Base-by-base conservation (phyloP, 2,329 filamentous ascomycete species). In the Diaporthe vaccinii region DNA sequence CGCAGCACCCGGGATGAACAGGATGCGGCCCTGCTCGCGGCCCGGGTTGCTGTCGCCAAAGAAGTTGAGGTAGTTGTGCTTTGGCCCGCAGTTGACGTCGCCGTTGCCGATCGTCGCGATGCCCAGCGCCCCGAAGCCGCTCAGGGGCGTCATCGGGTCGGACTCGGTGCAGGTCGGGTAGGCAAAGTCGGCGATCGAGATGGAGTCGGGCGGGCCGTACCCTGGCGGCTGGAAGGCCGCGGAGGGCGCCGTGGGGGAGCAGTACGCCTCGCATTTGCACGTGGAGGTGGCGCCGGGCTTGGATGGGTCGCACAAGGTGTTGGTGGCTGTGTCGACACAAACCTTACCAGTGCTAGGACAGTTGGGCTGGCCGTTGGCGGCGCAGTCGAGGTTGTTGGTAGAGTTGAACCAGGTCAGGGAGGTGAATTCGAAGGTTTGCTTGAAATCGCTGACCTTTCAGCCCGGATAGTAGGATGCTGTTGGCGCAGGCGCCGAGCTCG, bases 21-120 rank as follows among this genome's bases (percentile, higher is more conserved):
- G n/a, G n/a, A n/a, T n/a, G n/a, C n/a, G 57, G 20, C 57, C 57
- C 22, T 59, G 57, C 34, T 59, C 57, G 6, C 20, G 17, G 28
- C 55, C 55, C 17, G 55, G 55, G 31, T 31, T 58, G 55, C 55
- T 58, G 55, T 58, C 55, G 55, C 55, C 55, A 58, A 58, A 58
- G 55, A 58, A 58, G 55, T 58, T 58, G 28, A 58, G 55, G 55
- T 34, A 58, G 55, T 58, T 34, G 28, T 58, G 55, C 15, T 22
- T 34, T 0, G 55, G 55, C 55, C 55, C 55, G 8, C 55, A 58
- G 7, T 17, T 17, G 8, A 58, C 55, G 17, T 58, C 14, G 55
- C 55, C 55, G 31, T 31, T 17, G 31, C 55, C 55, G 8, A 58
- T 7, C 55, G 22, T 9, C 9, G 55, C 31, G 31, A n/a, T 20